Evolutionary conservation across 108 stramenopile genomes (phyloP), one percentile per base, ranked within the genome.

Genomic region (Chaetoceros muelleri): DNA sequence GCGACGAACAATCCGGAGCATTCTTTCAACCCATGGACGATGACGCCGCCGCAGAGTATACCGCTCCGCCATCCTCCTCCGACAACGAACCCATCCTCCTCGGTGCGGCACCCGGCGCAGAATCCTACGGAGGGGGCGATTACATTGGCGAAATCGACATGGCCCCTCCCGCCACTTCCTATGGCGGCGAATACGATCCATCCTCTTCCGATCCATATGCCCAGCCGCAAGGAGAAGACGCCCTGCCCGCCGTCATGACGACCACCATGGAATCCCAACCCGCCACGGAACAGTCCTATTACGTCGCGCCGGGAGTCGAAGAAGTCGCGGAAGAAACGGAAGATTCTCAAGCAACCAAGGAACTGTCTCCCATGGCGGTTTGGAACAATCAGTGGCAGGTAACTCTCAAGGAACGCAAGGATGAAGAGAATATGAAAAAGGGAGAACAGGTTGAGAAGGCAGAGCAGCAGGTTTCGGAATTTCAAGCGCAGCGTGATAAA

Each of bases 351-450:
- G n/a, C 44, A 40, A 13, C 13, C 8, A 13, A 40, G 34, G 34
- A 40, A 40, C 5, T 40, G 34, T 68, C 82, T 24, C 76, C 84
- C 52, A 87, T 88, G 91, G 64, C 76, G 31, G 82, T 79, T 55
- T 93, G 72, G 71, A 88, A 93, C 67, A 82, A 82, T 7, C 79
- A 85, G 56, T 93, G 91, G 91, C 82, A 82, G 64, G 70, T 54
- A 8, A 81, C 77, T 21, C 71, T 93, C 45, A 59, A 67, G 8
- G 59, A 60, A 3, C 84, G 91, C 60, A 86, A 85, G 75, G 83
- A 86, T 44, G 87, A 84, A 45, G 87, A 93, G 65, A 80, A 81
- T 49, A 62, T 81, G 62, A 55, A 56, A 46, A 87, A 86, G 72
- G 84, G 82, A 0, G 72, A 67, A n/a, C 53, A 77, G 52, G 66